Evolutionary conservation across 805 yeast genomes (phyloP), one percentile per base, ranked within the genome.

Genomic region (Kazachstania martiniae): DNA sequence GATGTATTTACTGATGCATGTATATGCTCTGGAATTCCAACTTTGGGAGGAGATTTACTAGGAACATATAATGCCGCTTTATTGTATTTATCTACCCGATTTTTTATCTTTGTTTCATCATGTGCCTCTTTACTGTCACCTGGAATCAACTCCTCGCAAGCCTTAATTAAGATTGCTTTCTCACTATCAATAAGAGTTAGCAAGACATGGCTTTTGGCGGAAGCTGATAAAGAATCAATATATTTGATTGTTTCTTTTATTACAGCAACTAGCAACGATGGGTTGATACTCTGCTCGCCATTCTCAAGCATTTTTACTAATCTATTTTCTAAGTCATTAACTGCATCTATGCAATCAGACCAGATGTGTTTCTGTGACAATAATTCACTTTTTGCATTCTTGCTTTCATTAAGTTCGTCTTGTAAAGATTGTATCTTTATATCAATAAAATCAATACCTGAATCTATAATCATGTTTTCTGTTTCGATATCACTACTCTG

Each of bases 371-470:
- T 40, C 19, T 43, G 40, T 5, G 37, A 28, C 12, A 30, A 33
- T 13, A 51, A 22, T 10, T 19, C 21, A 5, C 41, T 37, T 8
- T 49, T 34, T 18, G 44, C 44, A 14, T 40, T 41, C 31, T 55
- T 55, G 36, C 38, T 46, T 13, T 38, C 36, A 3, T 42, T 41
- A 19, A 53, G 29, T 26, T 47, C 44, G 14, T 47, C 48, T 14
- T 44, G 38, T 27, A 53, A 23, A 7, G 44, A 35, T 9, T 40
- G 33, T 10, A 46, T 38, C 25, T 50, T 51, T 19, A 43, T 31
- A 14, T 48, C 49, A 14, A 52, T 42, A 28, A 48, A 53, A 18
- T 51, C 53, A 14, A 24, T 31, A 4, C 43, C 42, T 26, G 48
- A 46, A 21, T 31, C 28, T 2, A 46, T 19, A n/a, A n/a, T n/a